These are phyloP conservation scores for Linnemannia hyalina DNA, from an alignment of 192 early-diverging fungal genomes.

Conservation along the genomic window DNA sequence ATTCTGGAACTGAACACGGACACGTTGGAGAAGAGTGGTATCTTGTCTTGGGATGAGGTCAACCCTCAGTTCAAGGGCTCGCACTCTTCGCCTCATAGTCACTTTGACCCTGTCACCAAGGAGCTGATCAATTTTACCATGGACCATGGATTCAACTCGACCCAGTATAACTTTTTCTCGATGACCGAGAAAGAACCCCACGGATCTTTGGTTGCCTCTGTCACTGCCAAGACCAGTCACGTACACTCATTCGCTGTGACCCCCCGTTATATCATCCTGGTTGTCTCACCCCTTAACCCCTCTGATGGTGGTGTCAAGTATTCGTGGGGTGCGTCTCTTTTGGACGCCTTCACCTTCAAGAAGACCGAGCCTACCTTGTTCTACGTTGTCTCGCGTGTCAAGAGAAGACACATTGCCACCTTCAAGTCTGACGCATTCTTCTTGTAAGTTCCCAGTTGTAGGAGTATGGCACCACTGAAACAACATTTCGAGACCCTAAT, in stretches of 20 bases:
- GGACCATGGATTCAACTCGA: slow-evolving; percentile 78
- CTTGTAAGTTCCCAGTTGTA: slow-evolving; percentile 54
- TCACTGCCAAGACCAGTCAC: slow-evolving; percentile 74
- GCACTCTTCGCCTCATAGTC: slow-evolving; percentile 76
- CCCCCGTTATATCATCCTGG: slow-evolving; percentile 78
- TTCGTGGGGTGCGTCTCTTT: slow-evolving; percentile 78
- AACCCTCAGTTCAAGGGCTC: slow-evolving; percentile 75
- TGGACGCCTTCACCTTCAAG: slow-evolving; percentile 79
- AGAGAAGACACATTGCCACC: slow-evolving; percentile 73
- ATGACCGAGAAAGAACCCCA: slow-evolving; percentile 71
- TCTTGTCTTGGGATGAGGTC: slow-evolving; percentile 71
- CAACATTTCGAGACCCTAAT: not conserved
- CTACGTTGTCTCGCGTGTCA: slow-evolving; percentile 80
- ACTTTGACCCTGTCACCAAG: slow-evolving; percentile 76
- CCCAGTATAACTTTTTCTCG: slow-evolving; percentile 76
- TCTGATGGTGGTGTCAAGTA: slow-evolving; percentile 74
- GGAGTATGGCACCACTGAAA: not conserved
- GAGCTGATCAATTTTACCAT: slow-evolving; percentile 83
- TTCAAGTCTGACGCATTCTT: slow-evolving; percentile 77
- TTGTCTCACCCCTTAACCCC: slow-evolving; percentile 65
- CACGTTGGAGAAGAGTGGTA: slow-evolving; percentile 72
- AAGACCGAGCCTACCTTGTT: slow-evolving; percentile 69
- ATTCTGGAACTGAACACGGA: slow-evolving; percentile 77
- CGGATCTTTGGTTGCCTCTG: slow-evolving; percentile 72
- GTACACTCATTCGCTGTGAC: slow-evolving; percentile 86